Base-by-base conservation (phyloP, 345 rosid species). In the Hibiscus tridactylites region DNA sequence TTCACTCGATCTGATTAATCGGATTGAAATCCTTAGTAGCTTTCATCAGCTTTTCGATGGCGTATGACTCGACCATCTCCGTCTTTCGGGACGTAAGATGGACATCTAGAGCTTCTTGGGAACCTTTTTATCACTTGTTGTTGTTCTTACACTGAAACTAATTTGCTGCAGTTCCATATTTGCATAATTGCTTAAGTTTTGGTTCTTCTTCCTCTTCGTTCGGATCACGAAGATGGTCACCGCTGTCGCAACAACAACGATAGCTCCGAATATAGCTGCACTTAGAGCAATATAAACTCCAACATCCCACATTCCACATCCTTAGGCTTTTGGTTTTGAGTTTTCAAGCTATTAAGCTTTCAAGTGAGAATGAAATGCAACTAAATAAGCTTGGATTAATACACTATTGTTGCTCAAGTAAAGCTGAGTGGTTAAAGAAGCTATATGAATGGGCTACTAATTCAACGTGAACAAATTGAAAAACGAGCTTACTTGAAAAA, bases 1-100 rank as follows among this genome's bases (percentile, higher is more conserved):
- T 79, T 21, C 98, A 96, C 46, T 86, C 88, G 11, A 93, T 88
- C 65, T 83, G 91, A 78, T 88, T 91, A 73, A 90, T 78, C 5
- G 87, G 81, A 74, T 77, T 84, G 85, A 93, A 93, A 75, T 82
- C 86, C 72, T 91, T 95, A 3, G 97, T 90, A 29, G 98, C 97
- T 82, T 82, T 87, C 72, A 74, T 83, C 47, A 93, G 83, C 62
- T 88, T 97, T 37, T 88, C 90, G 11, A 81, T 67, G 9, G 90
- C 75, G 70, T 80, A 91, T 24, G 76, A 75, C 81, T 91, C 94
- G 44, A 90, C 94, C 44, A 90, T 5, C 42, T 79, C 73, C 52
- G 73, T 68, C 74, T 84, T 88, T 0, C 78, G 79, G 0, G 89
- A 89, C 0, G 88, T 79, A 7, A 78, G 29, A 71, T 79, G 85